Percentiles rank a stretch among this genome's conserved stretches.
Conservation (phyloP, 495 filamentous ascomycete species). For the Penicillium riverlandense region DNA sequence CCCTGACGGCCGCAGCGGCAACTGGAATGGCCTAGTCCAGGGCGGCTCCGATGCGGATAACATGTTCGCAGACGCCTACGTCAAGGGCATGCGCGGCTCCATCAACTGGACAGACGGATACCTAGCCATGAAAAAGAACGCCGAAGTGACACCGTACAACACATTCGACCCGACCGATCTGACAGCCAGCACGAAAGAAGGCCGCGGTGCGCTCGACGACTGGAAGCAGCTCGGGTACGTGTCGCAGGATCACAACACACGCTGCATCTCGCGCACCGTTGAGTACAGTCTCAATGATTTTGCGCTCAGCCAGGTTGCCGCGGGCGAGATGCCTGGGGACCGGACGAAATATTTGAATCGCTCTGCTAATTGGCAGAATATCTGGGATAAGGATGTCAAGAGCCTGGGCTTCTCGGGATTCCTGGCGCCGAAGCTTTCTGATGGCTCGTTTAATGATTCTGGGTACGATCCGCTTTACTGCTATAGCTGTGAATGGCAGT, state of each 20-base stretch:
- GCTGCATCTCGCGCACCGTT: constrained; percentile 60
- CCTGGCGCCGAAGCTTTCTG: constrained; percentile 48
- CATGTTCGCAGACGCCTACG: constrained; percentile 26
- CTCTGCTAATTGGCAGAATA: constrained; percentile 57
- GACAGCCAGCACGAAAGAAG: constrained; percentile 57
- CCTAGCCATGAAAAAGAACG: constrained; percentile 58
- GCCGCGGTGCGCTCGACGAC: constrained; percentile 56
- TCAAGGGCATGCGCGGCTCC: constrained; percentile 40
- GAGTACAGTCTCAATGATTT: constrained; percentile 75
- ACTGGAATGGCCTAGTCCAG: constrained; percentile 63
- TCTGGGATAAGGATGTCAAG: constrained; percentile 49
- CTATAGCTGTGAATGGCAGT: constrained; percentile 56
- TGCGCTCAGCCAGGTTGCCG: constrained; percentile 56
- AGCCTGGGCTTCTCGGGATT: constrained; percentile 53
- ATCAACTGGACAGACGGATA: constrained; percentile 49
- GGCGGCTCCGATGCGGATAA: constrained; percentile 63
- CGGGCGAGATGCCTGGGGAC: constrained; percentile 49
- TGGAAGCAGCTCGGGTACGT: constrained; percentile 64
- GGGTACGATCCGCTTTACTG: constrained; percentile 55
- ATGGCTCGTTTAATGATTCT: constrained; percentile 44
- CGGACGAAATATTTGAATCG: constrained; percentile 49
- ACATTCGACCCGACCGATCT: constrained; percentile 53
- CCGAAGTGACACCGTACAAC: constrained; percentile 63
- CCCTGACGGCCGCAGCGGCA: constrained; percentile 51
- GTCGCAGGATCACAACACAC: constrained; percentile 61